Base-by-base conservation (phyloP, 2,329 filamentous ascomycete species). In the Colletotrichum australisinense region DNA sequence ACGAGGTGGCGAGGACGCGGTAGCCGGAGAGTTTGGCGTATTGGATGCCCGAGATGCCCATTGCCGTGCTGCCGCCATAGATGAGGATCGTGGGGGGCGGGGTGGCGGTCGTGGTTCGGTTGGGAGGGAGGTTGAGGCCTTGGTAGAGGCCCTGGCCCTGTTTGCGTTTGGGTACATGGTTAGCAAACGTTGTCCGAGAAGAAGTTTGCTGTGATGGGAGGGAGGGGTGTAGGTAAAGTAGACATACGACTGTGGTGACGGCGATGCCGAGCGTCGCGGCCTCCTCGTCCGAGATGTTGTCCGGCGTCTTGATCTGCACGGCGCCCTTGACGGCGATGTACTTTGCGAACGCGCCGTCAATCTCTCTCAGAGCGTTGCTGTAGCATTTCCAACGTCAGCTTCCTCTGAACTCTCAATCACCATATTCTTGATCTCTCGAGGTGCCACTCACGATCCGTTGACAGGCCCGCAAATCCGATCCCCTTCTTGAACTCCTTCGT, bases 61-160 rank as follows among this genome's bases (percentile, higher is more conserved):
- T 88, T 26, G 87, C 88, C 42, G 85, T 89, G 78, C 87, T 87
- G n/a, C 82, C 83, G 59, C 83, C 84, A 62, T 85, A 84, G 73
- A 83, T 82, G 56, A 85, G 78, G 68, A 87, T 77, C 2, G 83
- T 79, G 72, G 42, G 42, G 16, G 82, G 78, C 53, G 70, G 53
- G 62, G 82, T 78, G 24, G 81, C 79, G 38, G 79, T 80, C 46
- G 78, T 64, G n/a, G 83, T 12, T 78, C 64, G 53, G 75, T 81
- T 4, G 90, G 90, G 8, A 89, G 80, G 84, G 3, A 88, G 82
- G 65, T 80, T 72, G 3, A 88, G 83, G 28, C 78, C 77, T 74
- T 87, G 83, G 80, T 88, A 88, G n/a, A 89, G 82, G 3, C 81
- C 84, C 80, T 88, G 86, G 67, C 81, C 86, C 83, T 86, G 73